Evolutionary conservation across 2,329 filamentous ascomycete species (phyloP), one percentile per base, ranked within the genome.

Genomic region (Fusarium marasasianum): DNA sequence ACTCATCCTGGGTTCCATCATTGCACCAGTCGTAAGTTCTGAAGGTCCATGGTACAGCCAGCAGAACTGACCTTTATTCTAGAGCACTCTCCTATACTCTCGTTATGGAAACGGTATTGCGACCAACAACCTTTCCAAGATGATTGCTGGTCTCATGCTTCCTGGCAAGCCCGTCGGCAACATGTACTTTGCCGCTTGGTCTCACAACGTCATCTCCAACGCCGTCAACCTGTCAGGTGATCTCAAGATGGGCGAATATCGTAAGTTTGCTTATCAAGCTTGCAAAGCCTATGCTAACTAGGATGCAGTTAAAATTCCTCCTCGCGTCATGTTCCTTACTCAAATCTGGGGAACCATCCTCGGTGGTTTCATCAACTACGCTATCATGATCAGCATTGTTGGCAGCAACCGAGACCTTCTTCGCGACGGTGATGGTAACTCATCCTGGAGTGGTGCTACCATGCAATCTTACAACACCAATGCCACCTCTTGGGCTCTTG

Each of bases 161-260:
- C 87, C 87, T 4, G 85, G 83, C 4, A 84, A 85, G 3, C 87
- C 87, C 1, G 73, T 89, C 9, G 87, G 86, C 6, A 89, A 89
- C 78, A 87, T 89, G 86, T 89, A 89, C 77, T 89, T 89, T 76
- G 86, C 88, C 13, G 85, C 85, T 17, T 90, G 87, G 87, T 90
- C 87, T 3, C 88, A 90, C 79, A 88, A 86, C 43, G 86, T 90
- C 55, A 89, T 90, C 55, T 18, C 63, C 6, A 87, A 87, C 56
- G 80, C 83, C 0, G 85, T 90, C 50, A 86, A 81, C 61, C 80
- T 90, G 12, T 86, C 82, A 43, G 86, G 84, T 53, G 87, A 89
- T 69, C 77, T 90, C 31, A 90, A 90, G 80, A 84, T 90, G 83
- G 89, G 88, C 26, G 87, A 90, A 81, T 90, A 90, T 57, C 84